Percentiles rank a stretch among this genome's conserved stretches.
Evolutionary conservation across 2,329 filamentous ascomycete species (phyloP).

Genomic region (Aspergillus felis): DNA sequence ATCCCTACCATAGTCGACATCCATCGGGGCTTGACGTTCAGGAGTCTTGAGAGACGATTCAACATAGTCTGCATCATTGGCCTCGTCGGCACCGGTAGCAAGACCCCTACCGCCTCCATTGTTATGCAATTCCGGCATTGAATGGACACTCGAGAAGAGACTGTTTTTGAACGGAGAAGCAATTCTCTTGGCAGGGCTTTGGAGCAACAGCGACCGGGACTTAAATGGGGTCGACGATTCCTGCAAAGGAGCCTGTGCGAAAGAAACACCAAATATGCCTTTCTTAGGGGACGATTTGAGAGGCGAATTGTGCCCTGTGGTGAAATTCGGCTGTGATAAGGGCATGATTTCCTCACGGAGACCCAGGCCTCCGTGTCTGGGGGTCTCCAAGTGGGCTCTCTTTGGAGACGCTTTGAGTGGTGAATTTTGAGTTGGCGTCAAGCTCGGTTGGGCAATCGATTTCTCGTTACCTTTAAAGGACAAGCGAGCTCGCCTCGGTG

Average conservation of each 20-base stretch:
- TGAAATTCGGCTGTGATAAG: conserved; percentile 17
- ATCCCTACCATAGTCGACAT: background rate
- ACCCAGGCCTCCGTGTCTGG: conserved; percentile 10
- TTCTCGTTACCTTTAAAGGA: conserved; percentile 20
- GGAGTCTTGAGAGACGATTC: background rate
- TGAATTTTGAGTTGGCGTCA: conserved; percentile 31
- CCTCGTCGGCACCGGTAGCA: background rate
- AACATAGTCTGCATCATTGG: background rate
- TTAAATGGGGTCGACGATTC: conserved; percentile 34
- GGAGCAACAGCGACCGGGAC: conserved; percentile 28
- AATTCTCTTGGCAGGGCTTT: conserved; percentile 44
- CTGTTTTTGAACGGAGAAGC: conserved; percentile 37
- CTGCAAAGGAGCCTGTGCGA: conserved; percentile 32
- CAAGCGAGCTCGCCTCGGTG: conserved; percentile 34
- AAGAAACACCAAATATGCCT: conserved; percentile 32
- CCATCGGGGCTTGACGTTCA: background rate
- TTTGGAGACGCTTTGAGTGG: conserved; percentile 44
- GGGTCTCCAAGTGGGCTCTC: conserved; percentile 27
- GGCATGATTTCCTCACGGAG: conserved; percentile 1
- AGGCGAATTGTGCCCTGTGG: conserved; percentile 14
- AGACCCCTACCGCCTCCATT: background rate
- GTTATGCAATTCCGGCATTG: background rate
- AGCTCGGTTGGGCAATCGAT: conserved; percentile 18
- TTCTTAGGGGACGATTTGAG: conserved; percentile 21
- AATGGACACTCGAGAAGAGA: conserved; percentile 10